phyloP scores from a whole-genome alignment of 257 asterid genomes.

The Plantago elongata region DNA sequence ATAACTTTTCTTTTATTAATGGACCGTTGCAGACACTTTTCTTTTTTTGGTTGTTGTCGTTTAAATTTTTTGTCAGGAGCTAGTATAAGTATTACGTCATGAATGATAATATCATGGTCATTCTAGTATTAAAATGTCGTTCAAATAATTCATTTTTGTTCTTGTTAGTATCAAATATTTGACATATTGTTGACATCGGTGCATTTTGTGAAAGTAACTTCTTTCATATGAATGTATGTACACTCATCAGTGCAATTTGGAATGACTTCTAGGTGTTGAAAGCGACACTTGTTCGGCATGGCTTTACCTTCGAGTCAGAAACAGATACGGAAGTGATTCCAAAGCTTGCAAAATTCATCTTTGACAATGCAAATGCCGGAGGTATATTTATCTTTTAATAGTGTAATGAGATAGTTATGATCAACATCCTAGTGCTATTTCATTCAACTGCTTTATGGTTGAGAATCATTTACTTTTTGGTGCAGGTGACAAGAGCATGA shows the following conservation, averaged over 20 bases:
- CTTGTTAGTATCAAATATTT: not conserved
- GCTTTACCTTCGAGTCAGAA: conserved; percentile 86
- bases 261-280: conserved; percentile 62
- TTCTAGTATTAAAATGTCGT: too few relatives aligned
- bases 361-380: conserved; percentile 87
- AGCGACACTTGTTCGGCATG: conserved; percentile 88
- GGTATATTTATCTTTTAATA: conserved; percentile 36
- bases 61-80: too few relatives aligned
- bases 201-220: not conserved
- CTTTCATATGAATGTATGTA: not conserved
- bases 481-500: conserved; percentile 71
- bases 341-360: conserved; percentile 91
- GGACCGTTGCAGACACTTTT: not conserved
- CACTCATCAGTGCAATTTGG: conserved; percentile 10
- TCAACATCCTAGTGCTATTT: conserved; percentile 5
- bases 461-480: conserved; percentile 12
- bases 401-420: not conserved
- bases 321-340: conserved; percentile 99
- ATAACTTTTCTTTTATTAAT: not conserved
- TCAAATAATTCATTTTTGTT: too few relatives aligned
- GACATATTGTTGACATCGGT: not conserved
- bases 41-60: conserved; percentile 4
- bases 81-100: too few relatives aligned
- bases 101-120: too few relatives aligned
- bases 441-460: conserved; percentile 4